Evolutionary conservation across 768 basidiomycete species (phyloP), one percentile per base, ranked within the genome.

Genomic region (Mycena epipterygia): DNA sequence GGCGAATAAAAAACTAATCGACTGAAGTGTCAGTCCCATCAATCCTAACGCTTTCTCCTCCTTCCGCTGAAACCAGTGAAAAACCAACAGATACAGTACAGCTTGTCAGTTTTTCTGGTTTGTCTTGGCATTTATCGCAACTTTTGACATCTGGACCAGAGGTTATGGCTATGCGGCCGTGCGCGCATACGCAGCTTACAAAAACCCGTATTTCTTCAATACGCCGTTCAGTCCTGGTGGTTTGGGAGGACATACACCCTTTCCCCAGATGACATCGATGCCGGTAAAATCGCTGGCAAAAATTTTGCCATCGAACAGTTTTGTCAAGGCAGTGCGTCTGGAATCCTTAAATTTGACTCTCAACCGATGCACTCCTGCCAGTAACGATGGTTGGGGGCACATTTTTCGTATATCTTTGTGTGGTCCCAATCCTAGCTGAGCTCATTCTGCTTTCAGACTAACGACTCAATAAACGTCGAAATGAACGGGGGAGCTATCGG

Each of bases 341-440:
- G 16, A 37, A 14, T 8, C 6, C 4, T 23, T 2, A 21, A 13
- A 35, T 11, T 59, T 37, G 30, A 0, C 33, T 5, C 23, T 61
- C n/a, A 61, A 29, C 27, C 29, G 4, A 1, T 27, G 23, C 11
- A 2, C 25, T 37, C 13, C 21, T 8, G 6, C 6, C 42, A 68
- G 67, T 14, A 7, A 42, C 49, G 17, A 60, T 68, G 67, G 29
- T 52, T 35, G 67, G 67, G 6, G 67, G 67, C 23, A 68, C 67
- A 0, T 68, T 68, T 39, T 16, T 52, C 5, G 67, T 68, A 23
- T 19, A 53, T 52, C 3, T 4, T 57, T 39, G 32, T 7, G 14
- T 25, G 35, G 0, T 29, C 11, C 33, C n/a, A 17, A 23, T 39
- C 9, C 29, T 37, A n/a, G n/a, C n/a, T n/a, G n/a, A n/a, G n/a